Base-by-base conservation (phyloP, 345 rosid genomes). In the Syzygium jambos region DNA sequence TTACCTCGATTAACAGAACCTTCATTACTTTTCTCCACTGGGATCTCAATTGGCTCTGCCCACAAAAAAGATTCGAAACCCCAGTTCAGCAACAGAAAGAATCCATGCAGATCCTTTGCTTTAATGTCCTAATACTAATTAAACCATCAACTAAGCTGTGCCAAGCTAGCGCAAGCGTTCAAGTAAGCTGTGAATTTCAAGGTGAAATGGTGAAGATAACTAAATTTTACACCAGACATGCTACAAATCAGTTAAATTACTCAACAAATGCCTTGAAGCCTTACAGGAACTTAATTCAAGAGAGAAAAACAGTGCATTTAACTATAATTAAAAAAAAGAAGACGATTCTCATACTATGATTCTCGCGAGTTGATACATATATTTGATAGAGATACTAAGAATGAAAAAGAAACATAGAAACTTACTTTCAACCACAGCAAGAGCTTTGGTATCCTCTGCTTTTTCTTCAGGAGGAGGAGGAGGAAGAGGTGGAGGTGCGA, bases 1-100 rank as follows among this genome's bases (percentile, higher is more conserved):
- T 88, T 90, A 93, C 97, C 97, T 93, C 95, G 90, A 87, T 90
- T 82, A 13, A 88, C 88, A 84, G 95, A 91, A 84, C 93, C 93
- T 84, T 90, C 93, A 0, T 87, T 85, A 63, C 57, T 91, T 86
- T 94, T 92, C 86, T 85, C 89, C 78, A 88, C 90, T 11, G 54
- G 59, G 46, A 90, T 6, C 84, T 91, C 94, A 27, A 89, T 61
- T 19, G 87, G 88, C 91, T 92, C 95, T 93, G 91, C 89, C 53
- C 65, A 89, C 65, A 54, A 86, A 49, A 57, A 61, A 68, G 46
- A 51, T 63, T 34, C 54, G 27, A 55, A 34, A 13, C 29, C 73
- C 63, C 46, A 53, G 52, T 34, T 78, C 83, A 54, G 49, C 84
- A 10, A 73, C 27, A 38, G 82, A 73, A 38, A 73, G 21, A 10